A percentile compares a stretch with the other conserved stretches of the same genome.
These are phyloP conservation scores for Hypoxylon sp. DNA, from an alignment of 2,329 filamentous ascomycete genomes.

Conservation along the genomic window DNA sequence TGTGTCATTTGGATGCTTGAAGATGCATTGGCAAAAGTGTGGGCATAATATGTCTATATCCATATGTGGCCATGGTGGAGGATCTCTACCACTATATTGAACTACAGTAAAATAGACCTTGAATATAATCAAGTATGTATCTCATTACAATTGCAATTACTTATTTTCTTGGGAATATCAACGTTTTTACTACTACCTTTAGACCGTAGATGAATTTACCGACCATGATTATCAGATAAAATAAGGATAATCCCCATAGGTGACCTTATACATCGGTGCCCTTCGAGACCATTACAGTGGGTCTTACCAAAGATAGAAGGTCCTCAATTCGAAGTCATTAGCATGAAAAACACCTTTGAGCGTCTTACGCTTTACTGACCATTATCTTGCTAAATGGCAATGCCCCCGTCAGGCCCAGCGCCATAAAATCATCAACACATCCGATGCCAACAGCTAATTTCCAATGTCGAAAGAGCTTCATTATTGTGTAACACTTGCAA, in stretches of 20 bases:
- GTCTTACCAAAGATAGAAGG: background rate
- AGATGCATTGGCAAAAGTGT: background rate
- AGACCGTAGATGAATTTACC: background rate
- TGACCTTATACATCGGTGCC: background rate
- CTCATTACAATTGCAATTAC: background rate
- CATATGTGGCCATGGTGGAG: background rate
- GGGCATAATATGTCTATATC: background rate
- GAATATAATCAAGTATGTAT: slow-evolving; percentile 1
- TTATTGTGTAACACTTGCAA: slow-evolving; percentile 4
- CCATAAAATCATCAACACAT: slow-evolving; percentile 6
- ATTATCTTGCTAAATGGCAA: background rate
- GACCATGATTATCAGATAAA: background rate
- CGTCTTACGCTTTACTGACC: background rate
- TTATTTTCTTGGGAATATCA: background rate
- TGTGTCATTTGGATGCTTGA: background rate
- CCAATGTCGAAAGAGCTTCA: slow-evolving; percentile 17
- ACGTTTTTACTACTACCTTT: background rate
- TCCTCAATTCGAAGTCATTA: background rate
- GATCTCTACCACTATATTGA: background rate
- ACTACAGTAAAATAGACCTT: background rate
- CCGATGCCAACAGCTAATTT: slow-evolving; percentile 15
- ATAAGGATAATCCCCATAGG: background rate
- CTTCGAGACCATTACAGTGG: background rate
- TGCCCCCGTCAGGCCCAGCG: background rate
- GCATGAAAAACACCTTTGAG: background rate